Evolutionary conservation across 1,284 basidiomycete species (phyloP), one percentile per base, ranked within the genome.

Genomic region (Trichosporon inkin): DNA sequence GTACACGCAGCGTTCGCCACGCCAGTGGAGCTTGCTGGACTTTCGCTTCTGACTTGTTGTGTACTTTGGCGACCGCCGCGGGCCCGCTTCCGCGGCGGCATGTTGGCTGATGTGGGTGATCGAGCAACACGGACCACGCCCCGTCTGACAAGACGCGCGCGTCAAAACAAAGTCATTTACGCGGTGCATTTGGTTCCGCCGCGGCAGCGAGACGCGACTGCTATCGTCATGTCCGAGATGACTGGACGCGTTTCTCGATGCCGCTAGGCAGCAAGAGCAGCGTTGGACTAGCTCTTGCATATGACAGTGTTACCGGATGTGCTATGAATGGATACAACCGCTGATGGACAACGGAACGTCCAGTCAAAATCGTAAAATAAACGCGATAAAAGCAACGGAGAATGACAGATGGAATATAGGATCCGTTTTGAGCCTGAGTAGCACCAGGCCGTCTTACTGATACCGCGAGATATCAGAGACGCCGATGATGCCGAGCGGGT

Each of bases 21-120:
- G 35, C 34, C 17, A 5, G 22, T 14, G 16, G 51, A 52, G 6
- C 14, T 19, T 11, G 44, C 44, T 8, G 44, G 44, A 14, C 24
- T 32, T 28, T 22, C 22, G 24, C 24, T 49, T 32, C 44, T 49
- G 13, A 8, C 22, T 20, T 22, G 3, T 32, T 49, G 44, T 10
- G 44, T 49, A 49, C 44, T 49, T 24, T 28, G 44, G 44, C 44
- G 44, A 49, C 56, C 56, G 47, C 56, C 56, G 56, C 56, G 56
- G 28, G 22, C 14, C 16, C 56, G 56, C 34, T 57, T 57, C 19
- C 56, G 56, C 47, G 56, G 56, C 37, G 56, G 56, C 56, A 57
- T 57, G 47, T 36, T 52, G 24, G 19, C 10, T 32, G 35, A 44
- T 47, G 28, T n/a, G 54, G 24, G 20, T 35, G 39, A 20, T 49